A percentile compares a stretch with the other conserved stretches of the same genome.
Evolutionary conservation across 2,329 filamentous ascomycete genomes (phyloP).

Genomic region (Cercospora sojina): DNA sequence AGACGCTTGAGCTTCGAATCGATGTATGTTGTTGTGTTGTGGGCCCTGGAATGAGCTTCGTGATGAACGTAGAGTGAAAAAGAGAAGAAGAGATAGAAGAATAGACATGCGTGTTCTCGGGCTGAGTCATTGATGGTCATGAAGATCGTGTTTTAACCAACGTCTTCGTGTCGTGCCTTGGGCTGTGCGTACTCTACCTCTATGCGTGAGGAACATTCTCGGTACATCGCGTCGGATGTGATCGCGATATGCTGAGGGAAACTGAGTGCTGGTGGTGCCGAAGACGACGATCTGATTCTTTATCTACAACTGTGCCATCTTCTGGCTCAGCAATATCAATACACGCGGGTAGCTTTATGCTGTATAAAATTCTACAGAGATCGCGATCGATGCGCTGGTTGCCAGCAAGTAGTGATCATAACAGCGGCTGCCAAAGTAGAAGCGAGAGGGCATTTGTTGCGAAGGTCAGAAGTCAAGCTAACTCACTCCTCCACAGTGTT

Average conservation of each 20-base stretch:
- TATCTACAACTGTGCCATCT: neutral
- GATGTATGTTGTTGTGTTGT: neutral
- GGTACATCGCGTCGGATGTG: no score
- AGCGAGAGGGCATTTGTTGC: neutral
- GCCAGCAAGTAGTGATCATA: neutral
- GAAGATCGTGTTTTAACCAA: fast-evolving
- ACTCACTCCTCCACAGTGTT: conserved; percentile 4
- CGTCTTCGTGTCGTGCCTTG: neutral
- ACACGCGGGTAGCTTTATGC: neutral
- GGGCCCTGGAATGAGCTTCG: neutral
- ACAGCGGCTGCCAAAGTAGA: neutral
- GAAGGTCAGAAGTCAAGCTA: no score
- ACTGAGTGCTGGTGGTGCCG: neutral
- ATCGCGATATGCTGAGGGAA: no score
- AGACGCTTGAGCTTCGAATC: conserved; percentile 18
- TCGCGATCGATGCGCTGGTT: neutral
- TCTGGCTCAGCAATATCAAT: neutral
- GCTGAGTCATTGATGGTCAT: neutral
- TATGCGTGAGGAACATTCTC: no score
- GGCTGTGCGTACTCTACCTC: no score
- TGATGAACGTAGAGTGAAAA: neutral
- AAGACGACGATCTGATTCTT: neutral
- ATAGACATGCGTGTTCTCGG: neutral
- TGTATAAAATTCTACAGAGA: neutral
- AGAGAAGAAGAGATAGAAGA: neutral